Evolutionary conservation across 2,329 filamentous ascomycete genomes (phyloP).

Genomic region (Paraphoma chrysanthemicola): DNA sequence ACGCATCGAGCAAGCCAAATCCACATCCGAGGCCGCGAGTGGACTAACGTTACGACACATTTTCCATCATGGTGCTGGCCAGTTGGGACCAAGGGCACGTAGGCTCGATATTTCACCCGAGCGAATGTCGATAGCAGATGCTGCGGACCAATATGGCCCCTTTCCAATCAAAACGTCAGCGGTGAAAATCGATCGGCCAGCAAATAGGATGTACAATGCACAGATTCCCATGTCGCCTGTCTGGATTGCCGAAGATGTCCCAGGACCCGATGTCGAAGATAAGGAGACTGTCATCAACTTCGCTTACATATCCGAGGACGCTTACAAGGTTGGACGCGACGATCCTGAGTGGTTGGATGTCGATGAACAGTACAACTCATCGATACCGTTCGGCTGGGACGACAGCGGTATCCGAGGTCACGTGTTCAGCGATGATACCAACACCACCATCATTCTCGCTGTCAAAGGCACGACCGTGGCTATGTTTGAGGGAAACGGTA

Average conservation of each 20-base stretch:
- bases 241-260: slow-evolving; percentile 38
- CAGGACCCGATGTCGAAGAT: slow-evolving; percentile 40
- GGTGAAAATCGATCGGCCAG: slow-evolving; percentile 39
- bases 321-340: slow-evolving; percentile 41
- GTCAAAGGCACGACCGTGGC: slow-evolving; percentile 46
- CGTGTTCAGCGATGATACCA: slow-evolving; percentile 43
- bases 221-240: slow-evolving; percentile 38
- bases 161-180: slow-evolving; percentile 38
- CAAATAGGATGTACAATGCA: slow-evolving; percentile 20
- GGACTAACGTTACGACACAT: slow-evolving; percentile 40
- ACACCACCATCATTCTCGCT: slow-evolving; percentile 41
- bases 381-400: slow-evolving; percentile 46
- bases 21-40: slow-evolving; percentile 6
- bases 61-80: slow-evolving; percentile 44
- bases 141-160: slow-evolving; percentile 33
- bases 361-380: slow-evolving; percentile 37
- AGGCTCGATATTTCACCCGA: slow-evolving; percentile 40
- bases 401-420: slow-evolving; percentile 46
- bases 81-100: slow-evolving; percentile 39
- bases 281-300: slow-evolving; percentile 44
- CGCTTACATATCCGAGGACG: slow-evolving; percentile 47
- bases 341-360: slow-evolving; percentile 46
- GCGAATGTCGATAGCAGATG: slow-evolving; percentile 27
- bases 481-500: slow-evolving; percentile 47
- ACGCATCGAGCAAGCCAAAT: slow-evolving; percentile 9